Evolutionary conservation across 129 eudicot genomes (phyloP).

Genomic region (Lactuca sativa): DNA sequence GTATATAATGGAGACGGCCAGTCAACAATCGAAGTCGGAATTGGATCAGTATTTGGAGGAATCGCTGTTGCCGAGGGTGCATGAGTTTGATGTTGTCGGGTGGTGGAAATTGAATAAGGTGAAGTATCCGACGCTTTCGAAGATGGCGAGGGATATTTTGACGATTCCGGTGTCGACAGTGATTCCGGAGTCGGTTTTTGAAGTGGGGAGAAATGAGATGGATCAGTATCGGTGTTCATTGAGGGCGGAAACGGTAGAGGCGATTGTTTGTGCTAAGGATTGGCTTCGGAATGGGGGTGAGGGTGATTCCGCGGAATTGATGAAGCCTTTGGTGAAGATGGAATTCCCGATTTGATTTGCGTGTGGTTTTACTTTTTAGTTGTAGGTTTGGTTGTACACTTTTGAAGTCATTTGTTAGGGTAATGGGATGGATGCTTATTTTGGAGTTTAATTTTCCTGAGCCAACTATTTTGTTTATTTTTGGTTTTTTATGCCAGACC

Average conservation of each 20-base stretch:
- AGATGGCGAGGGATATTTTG: slow-evolving; percentile 84
- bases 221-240: slow-evolving; percentile 66
- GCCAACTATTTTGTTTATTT: background rate
- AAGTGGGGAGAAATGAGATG: slow-evolving; percentile 58
- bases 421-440: slow-evolving; percentile 17
- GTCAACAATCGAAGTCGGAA: slow-evolving; percentile 70
- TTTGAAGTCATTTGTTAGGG: slow-evolving; percentile 15
- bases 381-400: slow-evolving; percentile 1
- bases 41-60: slow-evolving; percentile 84
- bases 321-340: slow-evolving; percentile 45
- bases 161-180: slow-evolving; percentile 65
- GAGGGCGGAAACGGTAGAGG: slow-evolving; percentile 83
- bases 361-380: slow-evolving; percentile 14
- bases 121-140: slow-evolving; percentile 79
- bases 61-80: slow-evolving; percentile 71
- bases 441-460: slow-evolving; percentile 10
- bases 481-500: too few species aligned
- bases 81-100: slow-evolving; percentile 84
- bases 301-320: slow-evolving; percentile 32
- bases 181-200: slow-evolving; percentile 50
- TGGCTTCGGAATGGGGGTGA: slow-evolving; percentile 50
- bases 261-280: slow-evolving; percentile 71
- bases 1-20: slow-evolving; percentile 70
- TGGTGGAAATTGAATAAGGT: slow-evolving; percentile 82
- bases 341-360: slow-evolving; percentile 63